Percentiles rank a stretch among this genome's conserved stretches.
These are phyloP conservation scores for Rhynchosporium graminicola DNA, from an alignment of 2,329 filamentous ascomycete species.

Conservation along the genomic window DNA sequence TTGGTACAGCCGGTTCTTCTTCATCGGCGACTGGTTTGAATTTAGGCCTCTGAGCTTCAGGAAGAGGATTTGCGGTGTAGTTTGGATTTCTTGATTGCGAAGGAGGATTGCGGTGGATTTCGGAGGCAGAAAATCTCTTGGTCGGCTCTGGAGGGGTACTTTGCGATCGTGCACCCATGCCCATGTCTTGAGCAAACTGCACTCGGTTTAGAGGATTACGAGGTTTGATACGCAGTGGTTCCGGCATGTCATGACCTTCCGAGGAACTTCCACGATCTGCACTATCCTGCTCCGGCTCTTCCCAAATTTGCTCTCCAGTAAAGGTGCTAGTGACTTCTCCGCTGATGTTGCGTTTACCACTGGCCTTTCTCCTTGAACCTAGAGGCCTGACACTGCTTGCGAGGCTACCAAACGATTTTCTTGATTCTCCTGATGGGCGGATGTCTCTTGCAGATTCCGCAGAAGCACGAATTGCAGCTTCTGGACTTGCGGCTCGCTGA, in stretches of 20 bases:
- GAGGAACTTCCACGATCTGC: constrained; percentile 31
- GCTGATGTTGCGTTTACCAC: constrained; percentile 62
- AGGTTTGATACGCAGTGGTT: constrained; percentile 57
- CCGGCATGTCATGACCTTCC: constrained; percentile 40
- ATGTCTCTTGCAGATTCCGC: constrained; percentile 29
- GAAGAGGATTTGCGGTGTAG: constrained; percentile 67
- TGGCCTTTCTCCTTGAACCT: constrained; percentile 30
- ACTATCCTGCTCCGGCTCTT: constrained; percentile 68
- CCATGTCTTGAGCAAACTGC: constrained; percentile 46
- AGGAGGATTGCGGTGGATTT: constrained; percentile 84
- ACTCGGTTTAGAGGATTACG: constrained; percentile 67
- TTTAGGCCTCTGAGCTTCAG: constrained; percentile 39
- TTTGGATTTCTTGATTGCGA: constrained; percentile 78
- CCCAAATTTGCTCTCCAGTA: constrained; percentile 81
- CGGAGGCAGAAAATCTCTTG: constrained; percentile 51
- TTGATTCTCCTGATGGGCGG: constrained; percentile 8
- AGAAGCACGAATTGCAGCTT: constrained; percentile 28
- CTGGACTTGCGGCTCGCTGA: constrained; percentile 27
- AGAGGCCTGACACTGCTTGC: constrained; percentile 21
- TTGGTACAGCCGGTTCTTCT: constrained; percentile 29
- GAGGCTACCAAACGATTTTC: constrained; percentile 37
- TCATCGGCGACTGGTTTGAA: constrained; percentile 21
- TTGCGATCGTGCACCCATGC: constrained; percentile 46
- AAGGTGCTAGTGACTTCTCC: constrained; percentile 65
- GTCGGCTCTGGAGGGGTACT: constrained; percentile 47